phyloP scores from a whole-genome alignment of 2,329 filamentous ascomycete species.

The Aspergillus amoenus region DNA sequence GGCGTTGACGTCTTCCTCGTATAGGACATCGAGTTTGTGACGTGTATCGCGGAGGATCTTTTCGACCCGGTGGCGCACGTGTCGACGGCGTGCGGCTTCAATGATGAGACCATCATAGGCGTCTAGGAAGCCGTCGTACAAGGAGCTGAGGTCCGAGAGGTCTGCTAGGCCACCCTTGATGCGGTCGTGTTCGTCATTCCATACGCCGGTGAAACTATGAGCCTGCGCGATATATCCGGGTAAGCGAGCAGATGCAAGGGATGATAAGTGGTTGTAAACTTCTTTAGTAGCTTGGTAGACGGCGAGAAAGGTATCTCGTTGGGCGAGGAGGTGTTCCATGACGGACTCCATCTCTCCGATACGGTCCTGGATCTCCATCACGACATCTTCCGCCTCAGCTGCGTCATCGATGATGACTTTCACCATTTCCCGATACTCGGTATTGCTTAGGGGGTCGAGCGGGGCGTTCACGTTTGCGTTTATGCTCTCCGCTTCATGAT shows the following conservation, averaged over 20 bases:
- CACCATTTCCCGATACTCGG: slow-evolving; percentile 80
- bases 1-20: slow-evolving; percentile 69
- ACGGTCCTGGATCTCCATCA: slow-evolving; percentile 69
- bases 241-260: slow-evolving; percentile 63
- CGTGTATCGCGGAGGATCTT: slow-evolving; percentile 74
- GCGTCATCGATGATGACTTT: slow-evolving; percentile 64
- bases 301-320: slow-evolving; percentile 58
- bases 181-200: slow-evolving; percentile 71
- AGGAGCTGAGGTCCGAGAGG: slow-evolving; percentile 72
- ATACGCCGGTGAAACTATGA: slow-evolving; percentile 53
- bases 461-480: slow-evolving; percentile 41
- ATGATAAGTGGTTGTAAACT: slow-evolving; percentile 66
- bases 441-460: slow-evolving; percentile 69
- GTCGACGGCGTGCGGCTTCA: slow-evolving; percentile 74
- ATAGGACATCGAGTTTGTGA: slow-evolving; percentile 72
- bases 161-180: slow-evolving; percentile 71
- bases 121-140: slow-evolving; percentile 82
- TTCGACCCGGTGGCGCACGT: slow-evolving; percentile 71
- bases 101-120: slow-evolving; percentile 83
- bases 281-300: slow-evolving; percentile 59
- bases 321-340: slow-evolving; percentile 61
- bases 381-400: slow-evolving; percentile 61
- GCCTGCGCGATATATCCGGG: slow-evolving; percentile 51
- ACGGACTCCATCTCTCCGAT: slow-evolving; percentile 74
- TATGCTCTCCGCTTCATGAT: slow-evolving; percentile 31